Percentiles rank a stretch among this genome's conserved stretches.
Conservation (phyloP, 305 asterid genomes). For the Solanum hybrid region DNA sequence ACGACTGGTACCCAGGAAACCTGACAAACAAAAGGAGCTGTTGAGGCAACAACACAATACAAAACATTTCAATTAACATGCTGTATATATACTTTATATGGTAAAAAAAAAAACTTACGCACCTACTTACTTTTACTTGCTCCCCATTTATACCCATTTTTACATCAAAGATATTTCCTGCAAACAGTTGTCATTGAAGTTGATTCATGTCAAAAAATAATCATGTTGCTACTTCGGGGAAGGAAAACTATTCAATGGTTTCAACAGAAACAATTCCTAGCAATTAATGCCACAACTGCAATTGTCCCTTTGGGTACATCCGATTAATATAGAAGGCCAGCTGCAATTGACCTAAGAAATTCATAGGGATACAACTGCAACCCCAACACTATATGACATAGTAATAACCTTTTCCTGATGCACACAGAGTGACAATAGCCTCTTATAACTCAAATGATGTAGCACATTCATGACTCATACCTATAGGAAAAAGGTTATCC, state of each 20-base stretch:
- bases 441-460: neutral
- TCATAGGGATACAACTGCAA: neutral
- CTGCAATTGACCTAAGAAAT: neutral
- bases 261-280: neutral
- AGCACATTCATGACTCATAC: neutral
- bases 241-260: neutral
- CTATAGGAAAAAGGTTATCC: neutral
- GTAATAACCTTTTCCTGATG: neutral
- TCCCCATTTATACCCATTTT: constrained; percentile 73
- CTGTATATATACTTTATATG: neutral
- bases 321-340: neutral
- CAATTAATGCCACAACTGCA: neutral
- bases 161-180: constrained; percentile 79
- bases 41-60: neutral
- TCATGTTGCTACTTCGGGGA: neutral
- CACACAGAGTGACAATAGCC: neutral
- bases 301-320: neutral
- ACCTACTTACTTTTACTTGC: constrained; percentile 77
- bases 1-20: constrained; percentile 11
- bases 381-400: neutral
- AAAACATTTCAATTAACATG: neutral
- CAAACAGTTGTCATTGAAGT: constrained; percentile 11
- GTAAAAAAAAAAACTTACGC: neutral
- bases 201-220: neutral
- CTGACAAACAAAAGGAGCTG: neutral